phyloP scores from a whole-genome alignment of 768 basidiomycete species.

The Agaricus subrufescens region DNA sequence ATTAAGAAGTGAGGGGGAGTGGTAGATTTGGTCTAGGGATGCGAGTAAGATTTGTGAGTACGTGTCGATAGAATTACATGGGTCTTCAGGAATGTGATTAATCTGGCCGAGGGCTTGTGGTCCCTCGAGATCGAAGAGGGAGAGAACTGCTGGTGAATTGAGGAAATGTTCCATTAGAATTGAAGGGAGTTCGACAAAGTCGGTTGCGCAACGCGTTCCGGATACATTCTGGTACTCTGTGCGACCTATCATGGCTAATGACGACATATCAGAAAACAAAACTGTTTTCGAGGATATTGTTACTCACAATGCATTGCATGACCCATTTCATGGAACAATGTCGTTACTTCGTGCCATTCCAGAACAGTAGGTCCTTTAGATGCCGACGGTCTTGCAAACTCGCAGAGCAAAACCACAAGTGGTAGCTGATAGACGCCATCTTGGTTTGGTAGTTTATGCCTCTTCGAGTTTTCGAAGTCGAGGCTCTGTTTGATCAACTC shows the following conservation, averaged over 20 bases:
- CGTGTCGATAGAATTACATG: constrained; percentile 82
- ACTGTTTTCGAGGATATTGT: neutral
- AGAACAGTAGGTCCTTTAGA: constrained; percentile 67
- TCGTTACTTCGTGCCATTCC: constrained; percentile 91
- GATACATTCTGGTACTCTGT: constrained; percentile 98
- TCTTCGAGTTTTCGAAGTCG: constrained; percentile 61
- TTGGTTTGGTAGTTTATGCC: constrained; percentile 52
- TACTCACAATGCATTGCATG: constrained; percentile 98
- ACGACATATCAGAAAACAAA: constrained; percentile 1
- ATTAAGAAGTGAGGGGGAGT: constrained; percentile 59
- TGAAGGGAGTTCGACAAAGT: constrained; percentile 96
- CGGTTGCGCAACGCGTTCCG: constrained; percentile 95
- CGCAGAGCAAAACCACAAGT: constrained; percentile 86
- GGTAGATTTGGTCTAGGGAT: constrained; percentile 84
- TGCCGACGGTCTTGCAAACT: constrained; percentile 65
- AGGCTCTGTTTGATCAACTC: constrained; percentile 41
- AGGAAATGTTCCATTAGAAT: constrained; percentile 99
- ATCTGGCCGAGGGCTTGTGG: constrained; percentile 40
- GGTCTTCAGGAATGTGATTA: constrained; percentile 69
- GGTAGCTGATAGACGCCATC: constrained; percentile 83
- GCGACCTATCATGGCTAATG: constrained; percentile 90
- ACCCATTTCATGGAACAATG: constrained; percentile 98
- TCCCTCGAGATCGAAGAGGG: constrained; percentile 63
- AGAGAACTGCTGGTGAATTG: constrained; percentile 76
- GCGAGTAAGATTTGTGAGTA: constrained; percentile 90